phyloP scores from a whole-genome alignment of 106 monocot species.

The Dioscorea dumetorum region DNA sequence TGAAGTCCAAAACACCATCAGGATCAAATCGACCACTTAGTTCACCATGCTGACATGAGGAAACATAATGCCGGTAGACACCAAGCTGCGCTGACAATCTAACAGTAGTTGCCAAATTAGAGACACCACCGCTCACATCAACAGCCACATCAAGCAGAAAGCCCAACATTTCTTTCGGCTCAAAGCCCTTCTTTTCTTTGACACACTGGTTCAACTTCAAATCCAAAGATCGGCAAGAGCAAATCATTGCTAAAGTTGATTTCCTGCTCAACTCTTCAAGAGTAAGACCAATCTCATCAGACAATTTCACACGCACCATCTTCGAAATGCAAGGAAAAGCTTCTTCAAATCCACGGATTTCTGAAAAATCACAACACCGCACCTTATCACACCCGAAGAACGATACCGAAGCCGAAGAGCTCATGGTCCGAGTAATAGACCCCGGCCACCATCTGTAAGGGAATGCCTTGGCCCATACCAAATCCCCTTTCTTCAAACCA shows the following conservation, averaged over 20 bases:
- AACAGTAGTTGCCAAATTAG: constrained; percentile 8
- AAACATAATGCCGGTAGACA: constrained; percentile 13
- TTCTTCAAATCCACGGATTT: constrained; percentile 12
- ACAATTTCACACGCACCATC: constrained; percentile 3
- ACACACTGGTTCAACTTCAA: neutral
- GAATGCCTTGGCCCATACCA: constrained; percentile 15
- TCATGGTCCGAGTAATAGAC: neutral
- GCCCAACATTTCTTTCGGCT: constrained; percentile 15
- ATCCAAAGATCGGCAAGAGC: constrained; percentile 8
- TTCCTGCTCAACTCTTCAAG: constrained; percentile 16
- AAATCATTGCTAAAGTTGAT: constrained; percentile 9
- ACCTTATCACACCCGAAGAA: constrained; percentile 1
- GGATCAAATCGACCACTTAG: constrained; percentile 8
- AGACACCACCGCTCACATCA: constrained; percentile 2
- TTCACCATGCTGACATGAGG: constrained; percentile 2
- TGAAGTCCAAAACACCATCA: constrained; percentile 3
- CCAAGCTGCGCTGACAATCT: constrained; percentile 14
- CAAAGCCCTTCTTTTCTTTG: constrained; percentile 9
- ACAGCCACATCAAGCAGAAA: constrained; percentile 19
- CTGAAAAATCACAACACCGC: neutral
- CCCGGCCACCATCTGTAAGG: constrained; percentile 20
- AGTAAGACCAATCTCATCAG: constrained; percentile 8
- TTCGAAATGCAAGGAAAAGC: constrained; percentile 1
- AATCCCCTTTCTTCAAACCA: neutral
- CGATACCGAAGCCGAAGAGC: neutral